Percentiles rank a stretch among this genome's conserved stretches.
phyloP scores from a whole-genome alignment of 352 stramenopile species.

The Peronospora destructor region DNA sequence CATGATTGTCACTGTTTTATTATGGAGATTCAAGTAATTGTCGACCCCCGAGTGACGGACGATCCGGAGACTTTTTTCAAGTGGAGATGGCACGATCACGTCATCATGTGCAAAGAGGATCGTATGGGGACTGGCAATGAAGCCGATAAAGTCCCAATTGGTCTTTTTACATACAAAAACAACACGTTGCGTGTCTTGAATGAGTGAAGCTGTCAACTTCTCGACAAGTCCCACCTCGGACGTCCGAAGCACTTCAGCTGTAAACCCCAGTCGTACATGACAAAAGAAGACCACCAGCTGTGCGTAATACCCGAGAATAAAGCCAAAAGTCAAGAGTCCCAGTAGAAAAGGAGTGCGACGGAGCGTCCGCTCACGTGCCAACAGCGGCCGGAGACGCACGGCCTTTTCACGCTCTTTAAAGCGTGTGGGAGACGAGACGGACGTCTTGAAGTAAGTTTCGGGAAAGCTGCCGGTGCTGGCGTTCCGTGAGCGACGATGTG shows the following conservation, averaged over 20 bases:
- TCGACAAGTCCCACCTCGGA: conserved; percentile 32
- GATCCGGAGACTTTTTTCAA: conserved; percentile 52
- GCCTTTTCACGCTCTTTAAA: conserved; percentile 24
- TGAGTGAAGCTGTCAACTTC: conserved; percentile 43
- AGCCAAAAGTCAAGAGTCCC: conserved; percentile 22
- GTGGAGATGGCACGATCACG: conserved; percentile 38
- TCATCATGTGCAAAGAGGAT: conserved; percentile 65
- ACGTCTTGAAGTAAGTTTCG: conserved; percentile 14
- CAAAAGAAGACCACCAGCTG: conserved; percentile 65
- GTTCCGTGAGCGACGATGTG: conserved; percentile 30
- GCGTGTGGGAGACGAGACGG: conserved; percentile 14
- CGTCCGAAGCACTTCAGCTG: conserved; percentile 43
- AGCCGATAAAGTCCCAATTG: conserved; percentile 74
- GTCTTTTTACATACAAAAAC: conserved; percentile 69
- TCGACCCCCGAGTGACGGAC: conserved; percentile 59
- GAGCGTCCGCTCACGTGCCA: conserved; percentile 11
- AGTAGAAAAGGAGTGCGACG: conserved; percentile 20
- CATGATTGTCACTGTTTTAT: conserved; percentile 79
- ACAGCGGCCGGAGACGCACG: conserved; percentile 6
- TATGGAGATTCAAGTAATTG: conserved; percentile 73
- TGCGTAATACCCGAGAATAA: conserved; percentile 58
- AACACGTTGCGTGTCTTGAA: conserved; percentile 51
- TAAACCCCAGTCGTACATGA: conserved; percentile 52
- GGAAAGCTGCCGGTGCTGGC: conserved; percentile 27
- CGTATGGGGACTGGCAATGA: conserved; percentile 54